phyloP scores from a whole-genome alignment of 257 asterid species.

The Solanum paucissectum region DNA sequence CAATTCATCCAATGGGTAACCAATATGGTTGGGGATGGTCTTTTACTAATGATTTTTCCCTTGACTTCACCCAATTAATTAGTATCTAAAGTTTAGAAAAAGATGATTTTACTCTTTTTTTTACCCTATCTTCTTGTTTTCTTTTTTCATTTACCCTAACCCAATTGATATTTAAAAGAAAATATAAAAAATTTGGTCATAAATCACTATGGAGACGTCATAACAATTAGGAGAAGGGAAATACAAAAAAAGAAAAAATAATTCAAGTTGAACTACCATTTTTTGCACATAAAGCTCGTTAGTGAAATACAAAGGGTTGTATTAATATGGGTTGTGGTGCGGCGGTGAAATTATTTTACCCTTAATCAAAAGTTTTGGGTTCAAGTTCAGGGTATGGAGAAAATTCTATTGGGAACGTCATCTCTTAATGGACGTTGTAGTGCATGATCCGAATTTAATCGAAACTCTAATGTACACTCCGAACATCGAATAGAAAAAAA shows the following conservation, averaged over 20 bases:
- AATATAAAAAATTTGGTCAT: not conserved
- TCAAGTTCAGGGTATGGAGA: too few species aligned
- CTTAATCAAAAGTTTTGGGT: too few species aligned
- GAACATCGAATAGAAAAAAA: too few species aligned
- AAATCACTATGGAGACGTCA: not conserved
- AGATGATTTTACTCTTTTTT: not conserved
- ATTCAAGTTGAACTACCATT: not conserved
- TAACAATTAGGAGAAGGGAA: not conserved
- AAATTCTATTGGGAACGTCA: too few species aligned
- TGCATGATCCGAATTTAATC: too few species aligned
- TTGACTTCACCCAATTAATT: not conserved
- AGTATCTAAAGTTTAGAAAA: not conserved
- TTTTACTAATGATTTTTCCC: not conserved
- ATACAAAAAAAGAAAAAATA: not conserved
- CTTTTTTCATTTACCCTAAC: not conserved
- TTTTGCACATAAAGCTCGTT: not conserved
- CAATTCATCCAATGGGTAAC: not conserved
- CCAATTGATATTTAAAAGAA: not conserved
- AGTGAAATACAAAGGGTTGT: not conserved
- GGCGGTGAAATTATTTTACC: too few species aligned
- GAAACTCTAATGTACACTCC: too few species aligned
- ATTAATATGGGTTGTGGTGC: not conserved
- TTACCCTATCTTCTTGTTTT: not conserved
- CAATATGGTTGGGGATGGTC: not conserved
- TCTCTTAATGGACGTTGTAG: not conserved